These are phyloP conservation scores for Neurospora hispaniola DNA, from an alignment of 495 filamentous ascomycete species.

Conservation along the genomic window DNA sequence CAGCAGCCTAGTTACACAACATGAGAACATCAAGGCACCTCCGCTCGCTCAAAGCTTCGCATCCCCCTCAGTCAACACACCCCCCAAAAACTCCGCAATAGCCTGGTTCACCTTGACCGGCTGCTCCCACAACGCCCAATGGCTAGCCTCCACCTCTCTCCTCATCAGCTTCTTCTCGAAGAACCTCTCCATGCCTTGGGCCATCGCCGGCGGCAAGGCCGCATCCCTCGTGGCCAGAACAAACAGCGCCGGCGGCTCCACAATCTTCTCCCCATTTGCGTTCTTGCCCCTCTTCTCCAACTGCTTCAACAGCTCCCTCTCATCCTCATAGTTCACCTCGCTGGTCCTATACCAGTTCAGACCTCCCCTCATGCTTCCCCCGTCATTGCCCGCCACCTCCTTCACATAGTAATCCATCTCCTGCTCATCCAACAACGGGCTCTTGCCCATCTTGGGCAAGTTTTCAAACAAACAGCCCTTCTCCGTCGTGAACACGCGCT, in stretches of 20 bases:
- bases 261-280: slow-evolving; percentile 26
- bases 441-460: slow-evolving; percentile 37
- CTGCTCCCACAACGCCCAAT: slow-evolving; percentile 63
- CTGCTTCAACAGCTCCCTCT: slow-evolving; percentile 36
- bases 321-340: slow-evolving; percentile 65
- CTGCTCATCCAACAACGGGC: slow-evolving; percentile 48
- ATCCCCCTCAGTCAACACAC: slow-evolving; percentile 7
- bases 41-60: background rate
- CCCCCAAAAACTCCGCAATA: slow-evolving; percentile 29
- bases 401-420: slow-evolving; percentile 68
- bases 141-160: slow-evolving; percentile 47
- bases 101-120: slow-evolving; percentile 40
- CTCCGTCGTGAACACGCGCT: slow-evolving; percentile 40
- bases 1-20: background rate
- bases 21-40: background rate
- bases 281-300: slow-evolving; percentile 10
- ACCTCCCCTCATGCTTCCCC: slow-evolving; percentile 52
- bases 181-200: slow-evolving; percentile 53
- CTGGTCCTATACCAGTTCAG: slow-evolving; percentile 78
- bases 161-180: slow-evolving; percentile 50
- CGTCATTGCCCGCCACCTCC: slow-evolving; percentile 52
- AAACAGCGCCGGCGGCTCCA: slow-evolving; percentile 56
- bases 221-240: slow-evolving; percentile 59
- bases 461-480: slow-evolving; percentile 44
- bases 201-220: slow-evolving; percentile 56